Evolutionary conservation across 192 early-diverging fungal genomes (phyloP), one percentile per base, ranked within the genome.

Genomic region (Geranomyces variabilis): DNA sequence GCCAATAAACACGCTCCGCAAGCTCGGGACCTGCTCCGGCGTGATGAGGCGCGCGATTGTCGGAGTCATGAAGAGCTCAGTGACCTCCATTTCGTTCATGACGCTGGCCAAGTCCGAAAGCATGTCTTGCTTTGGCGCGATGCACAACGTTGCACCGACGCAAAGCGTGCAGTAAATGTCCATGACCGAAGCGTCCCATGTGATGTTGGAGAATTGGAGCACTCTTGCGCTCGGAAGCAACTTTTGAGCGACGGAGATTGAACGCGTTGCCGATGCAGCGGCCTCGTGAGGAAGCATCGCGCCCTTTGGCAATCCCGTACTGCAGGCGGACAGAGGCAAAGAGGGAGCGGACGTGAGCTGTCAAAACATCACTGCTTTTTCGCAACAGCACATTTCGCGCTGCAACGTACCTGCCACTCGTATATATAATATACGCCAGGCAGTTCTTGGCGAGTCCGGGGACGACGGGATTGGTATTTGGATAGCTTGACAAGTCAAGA

Each of bases 291-390:
- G 31, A 33, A 81, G 61, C 26, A 80, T 28, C 15, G 62, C 73
- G 21, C 80, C 80, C 41, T 81, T 81, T 9, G 80, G 80, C 58
- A 74, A 49, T 41, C 79, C 79, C 15, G 78, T 81, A 10, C 36
- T 41, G 36, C 36, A 41, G 36, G 36, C 36, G 36, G 36, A 41
- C 36, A 41, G 3, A 41, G 36, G 3, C 10, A 10, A 41, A 41
- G 36, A 41, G 36, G 10, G 36, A 41, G 36, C 3, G 36, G 10
- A 10, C 3, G 36, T 7, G 36, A 41, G 36, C 2, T 28, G 51
- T 55, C n/a, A 28, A 14, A 28, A 55, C 28, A n/a, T 48, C n/a
- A 28, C n/a, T 6, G 51, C 51, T 21, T 55, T 15, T 55, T 55
- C 51, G 5, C 3, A 41, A 7, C 10, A 41, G 36, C 36, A 41